Evolutionary conservation across 169 alveolate genomes (phyloP), one percentile per base, ranked within the genome.

Genomic region (Plasmodium gonderi): DNA sequence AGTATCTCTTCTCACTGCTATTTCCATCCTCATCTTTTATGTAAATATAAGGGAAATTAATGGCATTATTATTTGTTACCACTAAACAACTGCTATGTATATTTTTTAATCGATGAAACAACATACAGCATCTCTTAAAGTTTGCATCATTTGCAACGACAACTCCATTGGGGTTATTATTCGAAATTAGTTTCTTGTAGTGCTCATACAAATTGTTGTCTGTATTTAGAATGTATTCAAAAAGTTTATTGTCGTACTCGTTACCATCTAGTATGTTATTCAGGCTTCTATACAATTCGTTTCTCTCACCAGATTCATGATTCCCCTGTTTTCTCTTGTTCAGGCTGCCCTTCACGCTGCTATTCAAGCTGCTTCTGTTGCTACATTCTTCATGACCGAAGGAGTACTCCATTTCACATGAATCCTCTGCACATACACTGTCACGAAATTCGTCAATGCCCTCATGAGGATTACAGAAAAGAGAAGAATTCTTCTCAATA

Each of bases 1-100:
- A 91, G 49, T 40, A 68, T 47, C 72, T 98, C 54, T 92, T 95
- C 40, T 97, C 96, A 64, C 91, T 91, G 33, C 78, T 33, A 54
- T 65, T 67, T 45, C 60, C 65, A 7, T 77, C 51, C 44, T 78
- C 90, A 45, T 47, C 69, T 40, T 90, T 78, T 8, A 90, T 49
- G 42, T 90, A 90, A 60, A 90, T 77, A 45, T 90, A 90, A 1
- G 94, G 94, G 38, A 90, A 90, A 26, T 31, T 65, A 17, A 90
- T 38, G 11, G 94, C 94, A 69, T 90, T 78, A 60, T 90, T 90
- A 72, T 90, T 90, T 33, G 94, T 90, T 64, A 90, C 94, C 3
- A 90, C 74, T 78, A 90, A 79, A 78, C 94, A 64, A 78, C 51
- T 67, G 54, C 94, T 90, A 69, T 90, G 90, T 51, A 90, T 78